These are phyloP conservation scores for Scedosporium aurantiacum DNA, from an alignment of 2,329 filamentous ascomycete genomes.

Conservation along the genomic window DNA sequence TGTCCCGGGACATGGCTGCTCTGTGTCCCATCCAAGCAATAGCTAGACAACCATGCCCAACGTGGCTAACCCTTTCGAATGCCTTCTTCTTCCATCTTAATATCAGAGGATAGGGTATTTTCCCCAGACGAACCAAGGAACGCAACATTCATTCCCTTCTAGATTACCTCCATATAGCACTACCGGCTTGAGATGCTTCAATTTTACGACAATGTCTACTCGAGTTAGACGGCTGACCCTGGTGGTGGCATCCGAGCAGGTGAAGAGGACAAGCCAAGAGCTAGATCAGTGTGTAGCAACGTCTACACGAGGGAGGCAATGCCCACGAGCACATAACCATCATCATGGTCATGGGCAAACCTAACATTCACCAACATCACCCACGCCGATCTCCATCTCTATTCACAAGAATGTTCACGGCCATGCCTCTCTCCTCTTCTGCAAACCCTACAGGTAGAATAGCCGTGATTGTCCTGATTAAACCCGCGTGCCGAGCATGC, in stretches of 20 bases:
- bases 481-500: background rate
- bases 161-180: background rate
- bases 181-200: background rate
- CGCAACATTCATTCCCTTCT: background rate
- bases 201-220: too few species aligned
- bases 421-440: background rate
- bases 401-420: background rate
- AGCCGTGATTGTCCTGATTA: constrained; percentile 1
- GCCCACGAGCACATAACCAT: too few species aligned
- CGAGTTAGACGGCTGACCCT: too few species aligned
- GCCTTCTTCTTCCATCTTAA: background rate
- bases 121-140: background rate
- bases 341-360: too few species aligned
- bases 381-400: background rate
- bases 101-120: background rate
- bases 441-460: background rate
- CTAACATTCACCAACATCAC: too few species aligned
- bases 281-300: too few species aligned
- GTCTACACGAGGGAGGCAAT: too few species aligned
- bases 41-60: background rate
- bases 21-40: background rate
- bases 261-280: too few species aligned
- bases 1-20: background rate
- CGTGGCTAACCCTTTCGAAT: background rate
- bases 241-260: too few species aligned